Conservation (phyloP, 139 green algal genomes). For the Picochlorum sp. region DNA sequence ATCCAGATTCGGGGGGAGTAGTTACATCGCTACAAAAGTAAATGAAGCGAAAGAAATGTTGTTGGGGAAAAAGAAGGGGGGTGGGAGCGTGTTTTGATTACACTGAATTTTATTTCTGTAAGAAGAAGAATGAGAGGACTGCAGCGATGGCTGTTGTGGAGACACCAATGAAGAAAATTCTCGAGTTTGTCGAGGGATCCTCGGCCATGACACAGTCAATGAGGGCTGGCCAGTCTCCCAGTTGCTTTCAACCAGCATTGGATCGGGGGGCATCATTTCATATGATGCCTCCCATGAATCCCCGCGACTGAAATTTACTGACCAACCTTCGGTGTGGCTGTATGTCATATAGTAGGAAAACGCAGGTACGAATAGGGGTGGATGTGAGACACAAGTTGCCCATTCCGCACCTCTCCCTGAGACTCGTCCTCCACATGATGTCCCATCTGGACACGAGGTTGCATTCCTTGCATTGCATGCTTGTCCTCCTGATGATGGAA, state of each 20-base stretch:
- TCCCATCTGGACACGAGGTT: slow-evolving; percentile 7
- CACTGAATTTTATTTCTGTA: too few relatives aligned
- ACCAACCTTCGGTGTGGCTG: slow-evolving; percentile 3
- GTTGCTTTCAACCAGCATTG: slow-evolving; percentile 60
- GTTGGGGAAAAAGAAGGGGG: slow-evolving; percentile 64
- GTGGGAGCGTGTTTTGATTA: slow-evolving; percentile 31
- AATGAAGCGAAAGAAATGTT: slow-evolving; percentile 97
- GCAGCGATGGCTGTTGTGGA: background rate
- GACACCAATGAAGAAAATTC: slow-evolving; percentile 15
- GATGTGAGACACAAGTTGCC: slow-evolving; percentile 41
- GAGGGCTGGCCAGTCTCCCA: slow-evolving; percentile 39
- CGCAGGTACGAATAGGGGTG: slow-evolving; percentile 42
- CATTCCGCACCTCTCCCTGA: slow-evolving; percentile 3
- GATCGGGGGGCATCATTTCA: slow-evolving; percentile 47
- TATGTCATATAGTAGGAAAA: slow-evolving; percentile 37
- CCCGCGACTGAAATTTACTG: slow-evolving; percentile 27
- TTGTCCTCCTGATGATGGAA: slow-evolving; percentile 2
- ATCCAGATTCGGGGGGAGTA: slow-evolving; percentile 91
- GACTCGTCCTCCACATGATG: slow-evolving; percentile 14
- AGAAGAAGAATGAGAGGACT: too few relatives aligned
- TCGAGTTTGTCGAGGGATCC: background rate
- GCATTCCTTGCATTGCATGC: slow-evolving; percentile 12
- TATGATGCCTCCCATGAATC: slow-evolving; percentile 21
- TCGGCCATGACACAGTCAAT: slow-evolving; percentile 45
- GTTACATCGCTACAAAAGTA: slow-evolving; percentile 90